Evolutionary conservation across 345 rosid genomes (phyloP).

Genomic region (Ricinus communis): DNA sequence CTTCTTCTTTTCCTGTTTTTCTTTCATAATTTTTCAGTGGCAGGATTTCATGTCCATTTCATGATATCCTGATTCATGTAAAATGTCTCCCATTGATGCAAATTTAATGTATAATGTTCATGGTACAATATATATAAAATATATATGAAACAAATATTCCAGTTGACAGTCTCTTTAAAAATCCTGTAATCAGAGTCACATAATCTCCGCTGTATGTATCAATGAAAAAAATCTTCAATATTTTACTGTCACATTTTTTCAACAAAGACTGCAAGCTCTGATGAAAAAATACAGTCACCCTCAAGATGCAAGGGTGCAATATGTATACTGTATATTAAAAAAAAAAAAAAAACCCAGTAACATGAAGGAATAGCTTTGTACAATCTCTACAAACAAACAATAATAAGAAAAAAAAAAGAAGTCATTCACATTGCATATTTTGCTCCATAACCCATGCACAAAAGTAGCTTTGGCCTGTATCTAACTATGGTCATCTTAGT

Average conservation of each 20-base stretch:
- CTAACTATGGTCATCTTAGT: conserved; percentile 23
- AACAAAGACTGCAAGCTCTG: not conserved
- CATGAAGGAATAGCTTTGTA: not conserved
- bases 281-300: not conserved
- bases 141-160: too few species aligned
- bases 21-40: not conserved
- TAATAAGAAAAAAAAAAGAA: too few species aligned
- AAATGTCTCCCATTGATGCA: conserved; percentile 22
- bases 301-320: not conserved
- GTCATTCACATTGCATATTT: conserved; percentile 15
- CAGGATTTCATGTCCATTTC: not conserved
- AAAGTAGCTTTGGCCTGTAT: conserved; percentile 38
- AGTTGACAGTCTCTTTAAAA: too few species aligned
- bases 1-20: too few species aligned
- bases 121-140: not conserved
- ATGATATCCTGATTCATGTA: conserved; percentile 7
- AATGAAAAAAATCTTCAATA: too few species aligned
- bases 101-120: not conserved
- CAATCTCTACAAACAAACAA: not conserved
- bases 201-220: not conserved
- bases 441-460: conserved; percentile 41
- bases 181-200: too few species aligned
- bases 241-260: too few species aligned
- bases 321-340: too few species aligned
- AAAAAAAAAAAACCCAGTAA: not conserved